Evolutionary conservation across 129 eudicot genomes (phyloP).

Genomic region (Flaveria linearis): DNA sequence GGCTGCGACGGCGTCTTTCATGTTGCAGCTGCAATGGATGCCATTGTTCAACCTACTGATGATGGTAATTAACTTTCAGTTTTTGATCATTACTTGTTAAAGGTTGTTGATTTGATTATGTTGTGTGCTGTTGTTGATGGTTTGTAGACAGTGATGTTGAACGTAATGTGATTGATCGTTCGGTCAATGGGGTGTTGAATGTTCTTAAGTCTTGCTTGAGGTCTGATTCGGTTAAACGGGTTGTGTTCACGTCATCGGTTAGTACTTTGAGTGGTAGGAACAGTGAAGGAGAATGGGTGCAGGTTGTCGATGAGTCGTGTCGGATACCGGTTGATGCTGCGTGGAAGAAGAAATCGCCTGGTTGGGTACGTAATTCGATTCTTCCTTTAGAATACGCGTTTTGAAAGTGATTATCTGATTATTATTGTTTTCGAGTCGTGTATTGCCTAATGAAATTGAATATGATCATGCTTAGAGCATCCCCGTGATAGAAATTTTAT

Average conservation of each 20-base stretch:
- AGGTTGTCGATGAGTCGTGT: constrained; percentile 75
- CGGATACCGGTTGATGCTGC: constrained; percentile 50
- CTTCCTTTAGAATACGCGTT: not conserved
- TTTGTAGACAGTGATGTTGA: constrained; percentile 53
- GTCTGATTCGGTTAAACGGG: constrained; percentile 52
- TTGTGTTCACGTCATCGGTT: constrained; percentile 87
- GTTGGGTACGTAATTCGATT: constrained; percentile 77
- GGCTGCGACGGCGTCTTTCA: constrained; percentile 81
- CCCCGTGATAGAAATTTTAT: no score
- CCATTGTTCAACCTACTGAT: constrained; percentile 31
- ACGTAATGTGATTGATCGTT: constrained; percentile 57
- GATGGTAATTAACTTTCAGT: constrained; percentile 37
- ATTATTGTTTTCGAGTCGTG: no score
- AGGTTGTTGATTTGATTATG: no score
- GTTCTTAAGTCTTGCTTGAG: constrained; percentile 69
- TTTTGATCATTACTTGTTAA: not conserved
- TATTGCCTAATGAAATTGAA: no score
- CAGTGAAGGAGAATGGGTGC: constrained; percentile 51
- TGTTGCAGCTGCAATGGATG: constrained; percentile 88
- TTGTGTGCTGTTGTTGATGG: constrained; percentile 17
- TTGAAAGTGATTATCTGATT: not conserved
- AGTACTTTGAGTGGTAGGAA: constrained; percentile 77
- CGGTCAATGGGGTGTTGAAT: constrained; percentile 72
- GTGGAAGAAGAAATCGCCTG: constrained; percentile 59
- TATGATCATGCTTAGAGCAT: no score